Percentiles rank a stretch among this genome's conserved stretches.
These are phyloP conservation scores for Datisca glomerata DNA, from an alignment of 306 rosid genomes.

Conservation along the genomic window DNA sequence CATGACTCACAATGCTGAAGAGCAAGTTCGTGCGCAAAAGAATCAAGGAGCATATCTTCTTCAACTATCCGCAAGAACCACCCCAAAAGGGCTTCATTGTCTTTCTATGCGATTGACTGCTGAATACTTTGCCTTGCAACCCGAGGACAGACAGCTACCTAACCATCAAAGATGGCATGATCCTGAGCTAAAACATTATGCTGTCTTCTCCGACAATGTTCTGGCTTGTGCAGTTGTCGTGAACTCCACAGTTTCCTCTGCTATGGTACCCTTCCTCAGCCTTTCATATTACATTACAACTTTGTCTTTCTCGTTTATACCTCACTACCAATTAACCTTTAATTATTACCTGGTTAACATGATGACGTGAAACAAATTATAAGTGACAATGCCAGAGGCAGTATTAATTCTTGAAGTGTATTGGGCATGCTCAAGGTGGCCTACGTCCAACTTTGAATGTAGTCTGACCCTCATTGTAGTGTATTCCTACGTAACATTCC, in stretches of 20 bases:
- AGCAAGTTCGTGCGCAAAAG: conserved; percentile 45
- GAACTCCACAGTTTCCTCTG: conserved; percentile 64
- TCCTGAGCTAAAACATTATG: conserved; percentile 63
- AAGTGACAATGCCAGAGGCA: no score
- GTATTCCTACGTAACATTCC: no score
- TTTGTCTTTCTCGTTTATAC: neutral
- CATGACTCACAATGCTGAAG: conserved; percentile 67
- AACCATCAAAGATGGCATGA: conserved; percentile 53
- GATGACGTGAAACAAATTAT: no score
- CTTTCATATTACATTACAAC: neutral
- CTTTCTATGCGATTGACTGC: conserved; percentile 80
- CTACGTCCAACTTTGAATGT: no score
- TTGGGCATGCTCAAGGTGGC: neutral
- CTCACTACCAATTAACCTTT: neutral
- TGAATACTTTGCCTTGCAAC: conserved; percentile 59
- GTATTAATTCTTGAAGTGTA: neutral
- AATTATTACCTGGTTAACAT: no score
- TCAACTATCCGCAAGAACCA: conserved; percentile 78
- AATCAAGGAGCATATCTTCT: conserved; percentile 46
- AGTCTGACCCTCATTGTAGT: no score
- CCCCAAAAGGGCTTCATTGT: conserved; percentile 85
- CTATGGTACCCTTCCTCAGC: conserved; percentile 42
- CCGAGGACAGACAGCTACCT: conserved; percentile 48
- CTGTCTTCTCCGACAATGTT: conserved; percentile 91
- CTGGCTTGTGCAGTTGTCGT: conserved; percentile 90